Evolutionary conservation across 1,284 basidiomycete species (phyloP).

Genomic region (Leccinum pachyderme): DNA sequence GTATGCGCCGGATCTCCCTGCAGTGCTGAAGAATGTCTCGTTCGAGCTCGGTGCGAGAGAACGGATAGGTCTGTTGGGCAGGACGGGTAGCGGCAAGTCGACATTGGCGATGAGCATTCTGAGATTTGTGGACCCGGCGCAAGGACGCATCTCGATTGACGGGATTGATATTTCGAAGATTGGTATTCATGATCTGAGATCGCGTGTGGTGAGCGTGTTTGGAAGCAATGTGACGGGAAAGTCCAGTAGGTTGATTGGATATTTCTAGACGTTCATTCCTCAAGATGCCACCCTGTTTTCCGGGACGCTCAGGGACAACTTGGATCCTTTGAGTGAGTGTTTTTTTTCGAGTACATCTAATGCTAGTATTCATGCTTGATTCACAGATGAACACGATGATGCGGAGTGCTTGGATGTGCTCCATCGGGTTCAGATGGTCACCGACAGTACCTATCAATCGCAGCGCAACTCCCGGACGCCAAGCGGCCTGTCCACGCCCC

Average conservation of each 20-base stretch:
- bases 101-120: constrained; percentile 85
- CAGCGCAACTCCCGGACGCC: constrained; percentile 36
- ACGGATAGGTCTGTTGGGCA: constrained; percentile 69
- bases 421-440: constrained; percentile 51
- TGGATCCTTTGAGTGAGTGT: constrained; percentile 75
- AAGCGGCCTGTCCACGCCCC: constrained; percentile 22
- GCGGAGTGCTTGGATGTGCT: constrained; percentile 64
- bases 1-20: constrained; percentile 82
- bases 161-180: constrained; percentile 89
- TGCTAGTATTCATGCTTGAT: background rate
- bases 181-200: constrained; percentile 81
- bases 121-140: constrained; percentile 83
- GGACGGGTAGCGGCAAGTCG: constrained; percentile 80
- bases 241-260: constrained; percentile 1
- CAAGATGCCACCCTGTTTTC: constrained; percentile 85
- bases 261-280: constrained; percentile 72
- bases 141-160: constrained; percentile 80
- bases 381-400: constrained; percentile 74
- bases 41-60: constrained; percentile 64
- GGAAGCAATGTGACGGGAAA: background rate
- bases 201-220: constrained; percentile 57
- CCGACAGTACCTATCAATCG: constrained; percentile 43
- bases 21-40: constrained; percentile 77
- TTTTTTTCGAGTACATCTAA: background rate
- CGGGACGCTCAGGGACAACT: constrained; percentile 81